phyloP scores from a whole-genome alignment of 768 basidiomycete genomes.

The Hericium erinaceus region DNA sequence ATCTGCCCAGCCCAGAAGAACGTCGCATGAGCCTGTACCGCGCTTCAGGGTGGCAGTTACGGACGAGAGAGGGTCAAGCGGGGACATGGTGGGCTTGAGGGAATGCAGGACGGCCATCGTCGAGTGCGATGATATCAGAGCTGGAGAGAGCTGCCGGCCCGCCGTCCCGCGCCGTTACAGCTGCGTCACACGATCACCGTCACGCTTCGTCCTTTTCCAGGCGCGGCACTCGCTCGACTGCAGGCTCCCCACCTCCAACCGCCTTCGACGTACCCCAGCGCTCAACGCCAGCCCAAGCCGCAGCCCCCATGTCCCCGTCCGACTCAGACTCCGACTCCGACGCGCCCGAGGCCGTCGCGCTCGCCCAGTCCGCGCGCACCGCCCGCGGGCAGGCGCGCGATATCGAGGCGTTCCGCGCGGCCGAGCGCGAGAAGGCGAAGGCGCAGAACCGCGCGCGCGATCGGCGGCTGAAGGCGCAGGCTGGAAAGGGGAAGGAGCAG shows the following conservation, averaged over 20 bases:
- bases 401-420: constrained; percentile 3
- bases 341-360: constrained; percentile 8
- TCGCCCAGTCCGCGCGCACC: constrained; percentile 10
- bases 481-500: constrained; percentile 2
- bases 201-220: too few relatives aligned
- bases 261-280: too few relatives aligned
- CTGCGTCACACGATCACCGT: too few relatives aligned
- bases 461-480: constrained; percentile 11
- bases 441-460: constrained; percentile 10
- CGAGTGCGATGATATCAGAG: neutral
- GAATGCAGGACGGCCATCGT: neutral
- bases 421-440: constrained; percentile 6
- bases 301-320: neutral
- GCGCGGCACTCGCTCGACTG: too few relatives aligned
- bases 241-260: too few relatives aligned
- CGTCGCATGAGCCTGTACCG: too few relatives aligned
- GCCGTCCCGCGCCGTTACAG: neutral
- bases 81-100: neutral
- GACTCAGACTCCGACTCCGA: constrained; percentile 9
- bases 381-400: constrained; percentile 5
- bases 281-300: too few relatives aligned
- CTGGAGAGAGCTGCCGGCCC: neutral
- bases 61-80: constrained; percentile 24
- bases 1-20: too few relatives aligned
- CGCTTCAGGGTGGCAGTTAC: constrained; percentile 26